A percentile compares a stretch with the other conserved stretches of the same genome.
Evolutionary conservation across 352 stramenopile genomes (phyloP).

Genomic region (Globisporangium spiculum): DNA sequence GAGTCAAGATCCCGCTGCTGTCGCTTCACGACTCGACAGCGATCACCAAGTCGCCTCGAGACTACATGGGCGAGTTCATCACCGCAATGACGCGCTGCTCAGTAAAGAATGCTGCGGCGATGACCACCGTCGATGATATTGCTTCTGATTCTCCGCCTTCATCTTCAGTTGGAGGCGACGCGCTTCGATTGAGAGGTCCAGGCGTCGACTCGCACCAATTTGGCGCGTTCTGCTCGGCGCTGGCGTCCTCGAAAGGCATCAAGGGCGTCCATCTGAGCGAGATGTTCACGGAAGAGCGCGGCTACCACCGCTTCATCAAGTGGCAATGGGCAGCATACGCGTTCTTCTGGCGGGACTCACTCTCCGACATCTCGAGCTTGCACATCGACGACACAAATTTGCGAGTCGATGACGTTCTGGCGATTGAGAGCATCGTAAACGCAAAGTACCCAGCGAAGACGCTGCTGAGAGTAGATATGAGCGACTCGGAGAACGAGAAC

Average conservation of each 20-base stretch:
- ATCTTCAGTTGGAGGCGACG: background rate
- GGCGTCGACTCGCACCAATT: constrained; percentile 17
- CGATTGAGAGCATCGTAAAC: constrained; percentile 11
- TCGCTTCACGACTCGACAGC: constrained; percentile 9
- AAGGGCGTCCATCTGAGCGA: constrained; percentile 10
- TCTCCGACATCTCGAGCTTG: constrained; percentile 3
- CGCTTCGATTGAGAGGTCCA: constrained; percentile 1
- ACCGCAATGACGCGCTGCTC: constrained; percentile 8
- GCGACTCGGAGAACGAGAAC: background rate
- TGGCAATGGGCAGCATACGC: constrained; percentile 21
- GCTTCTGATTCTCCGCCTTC: background rate
- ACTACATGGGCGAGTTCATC: constrained; percentile 17
- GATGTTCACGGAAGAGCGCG: constrained; percentile 12
- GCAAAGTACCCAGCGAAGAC: constrained; percentile 14
- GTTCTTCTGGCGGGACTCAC: constrained; percentile 17
- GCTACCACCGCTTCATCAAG: constrained; percentile 11
- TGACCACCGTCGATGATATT: background rate
- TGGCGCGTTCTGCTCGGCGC: constrained; percentile 18
- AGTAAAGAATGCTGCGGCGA: background rate
- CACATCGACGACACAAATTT: constrained; percentile 14
- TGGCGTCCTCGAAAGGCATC: constrained; percentile 11
- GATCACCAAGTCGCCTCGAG: constrained; percentile 6
- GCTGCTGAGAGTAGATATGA: background rate
- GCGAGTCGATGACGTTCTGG: constrained; percentile 6
- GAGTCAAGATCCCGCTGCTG: constrained; percentile 10